These are phyloP conservation scores for Aquilaria yunnanensis DNA, from an alignment of 345 rosid genomes.

Conservation along the genomic window DNA sequence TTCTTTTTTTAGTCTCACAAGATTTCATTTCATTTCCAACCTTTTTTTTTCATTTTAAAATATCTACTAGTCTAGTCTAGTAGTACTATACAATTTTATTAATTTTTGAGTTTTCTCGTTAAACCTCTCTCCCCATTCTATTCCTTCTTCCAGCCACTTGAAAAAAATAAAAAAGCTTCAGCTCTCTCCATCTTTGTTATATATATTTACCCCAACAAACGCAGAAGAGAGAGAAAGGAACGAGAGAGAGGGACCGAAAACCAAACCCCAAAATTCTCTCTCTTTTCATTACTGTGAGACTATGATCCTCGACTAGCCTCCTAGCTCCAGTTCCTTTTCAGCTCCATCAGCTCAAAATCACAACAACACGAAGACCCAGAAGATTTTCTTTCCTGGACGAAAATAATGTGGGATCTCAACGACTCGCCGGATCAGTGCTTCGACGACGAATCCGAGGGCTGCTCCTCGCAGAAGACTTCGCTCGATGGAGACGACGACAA, in stretches of 20 bases:
- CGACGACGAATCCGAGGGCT: slow-evolving; percentile 43
- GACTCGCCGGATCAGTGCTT: slow-evolving; percentile 49
- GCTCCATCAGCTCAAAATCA: too few relatives aligned
- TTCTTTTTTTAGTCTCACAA: neutral
- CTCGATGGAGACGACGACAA: slow-evolving; percentile 38
- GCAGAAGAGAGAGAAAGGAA: slow-evolving; percentile 2
- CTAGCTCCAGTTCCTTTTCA: too few relatives aligned
- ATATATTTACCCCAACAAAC: neutral
- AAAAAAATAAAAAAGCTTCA: too few relatives aligned
- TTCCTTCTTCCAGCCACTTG: neutral
- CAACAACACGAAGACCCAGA: neutral
- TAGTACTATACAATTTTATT: too few relatives aligned
- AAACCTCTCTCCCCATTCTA: neutral
- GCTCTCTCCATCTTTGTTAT: slow-evolving; percentile 14
- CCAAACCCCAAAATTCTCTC: slow-evolving; percentile 2
- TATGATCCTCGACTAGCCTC: neutral
- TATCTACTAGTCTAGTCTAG: too few relatives aligned
- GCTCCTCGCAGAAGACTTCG: slow-evolving; percentile 38
- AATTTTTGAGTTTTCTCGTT: slow-evolving; percentile 1
- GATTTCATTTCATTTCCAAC: slow-evolving; percentile 8
- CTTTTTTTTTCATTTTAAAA: neutral
- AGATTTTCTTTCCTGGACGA: neutral
- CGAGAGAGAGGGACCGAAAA: too few relatives aligned
- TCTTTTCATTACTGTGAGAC: slow-evolving; percentile 1
- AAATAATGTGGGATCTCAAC: slow-evolving; percentile 76